These are phyloP conservation scores for Rosa rugosa DNA, from an alignment of 306 rosid species.

Conservation along the genomic window DNA sequence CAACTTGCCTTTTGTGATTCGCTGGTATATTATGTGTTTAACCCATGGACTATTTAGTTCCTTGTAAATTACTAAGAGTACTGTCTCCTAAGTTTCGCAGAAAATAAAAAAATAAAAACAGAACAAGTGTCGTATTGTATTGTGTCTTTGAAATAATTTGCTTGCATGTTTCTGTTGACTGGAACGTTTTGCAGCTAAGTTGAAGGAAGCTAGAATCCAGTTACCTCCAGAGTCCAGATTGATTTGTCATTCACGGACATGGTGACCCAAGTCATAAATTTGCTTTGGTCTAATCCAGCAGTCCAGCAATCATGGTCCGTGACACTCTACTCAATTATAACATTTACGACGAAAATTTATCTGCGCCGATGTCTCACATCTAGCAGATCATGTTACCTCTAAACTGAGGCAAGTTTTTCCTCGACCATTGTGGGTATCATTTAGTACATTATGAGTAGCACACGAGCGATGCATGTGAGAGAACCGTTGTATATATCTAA, in stretches of 20 bases:
- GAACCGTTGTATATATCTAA: too few species aligned
- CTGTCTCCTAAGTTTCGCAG: neutral
- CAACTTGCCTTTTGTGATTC: neutral
- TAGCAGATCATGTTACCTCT: neutral
- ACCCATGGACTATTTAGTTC: neutral
- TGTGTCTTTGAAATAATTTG: neutral
- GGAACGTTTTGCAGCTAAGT: neutral
- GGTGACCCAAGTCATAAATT: neutral
- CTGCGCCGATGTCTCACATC: neutral
- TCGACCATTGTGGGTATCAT: neutral
- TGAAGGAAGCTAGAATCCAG: constrained; percentile 4
- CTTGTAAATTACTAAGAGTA: neutral
- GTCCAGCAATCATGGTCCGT: neutral
- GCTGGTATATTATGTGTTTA: neutral
- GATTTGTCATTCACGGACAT: neutral
- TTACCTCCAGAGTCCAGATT: neutral
- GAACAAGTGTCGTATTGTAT: too few species aligned
- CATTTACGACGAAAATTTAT: neutral
- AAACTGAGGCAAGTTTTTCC: neutral
- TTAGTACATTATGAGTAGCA: too few species aligned
- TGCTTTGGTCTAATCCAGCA: neutral
- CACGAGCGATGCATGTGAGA: neutral
- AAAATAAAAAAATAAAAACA: neutral
- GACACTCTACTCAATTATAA: too few species aligned
- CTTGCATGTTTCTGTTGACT: neutral